phyloP scores from a whole-genome alignment of 352 stramenopile species.

The Thraustochytrium sp. region DNA sequence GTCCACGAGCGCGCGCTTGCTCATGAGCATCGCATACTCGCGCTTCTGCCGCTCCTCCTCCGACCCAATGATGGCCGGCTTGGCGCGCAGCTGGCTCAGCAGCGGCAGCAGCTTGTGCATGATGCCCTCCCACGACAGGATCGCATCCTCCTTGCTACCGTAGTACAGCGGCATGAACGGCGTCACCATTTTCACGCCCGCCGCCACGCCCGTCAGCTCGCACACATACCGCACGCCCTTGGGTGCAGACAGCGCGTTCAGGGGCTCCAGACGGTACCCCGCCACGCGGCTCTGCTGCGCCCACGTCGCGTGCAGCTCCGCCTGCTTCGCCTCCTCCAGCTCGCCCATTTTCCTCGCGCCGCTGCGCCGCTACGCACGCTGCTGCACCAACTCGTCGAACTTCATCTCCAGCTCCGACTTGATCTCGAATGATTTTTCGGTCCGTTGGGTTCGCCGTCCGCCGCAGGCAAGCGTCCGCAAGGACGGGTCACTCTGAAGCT shows the following conservation, averaged over 20 bases:
- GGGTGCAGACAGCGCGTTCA: slow-evolving; percentile 50
- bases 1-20: slow-evolving; percentile 59
- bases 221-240: slow-evolving; percentile 49
- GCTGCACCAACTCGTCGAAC: too few relatives aligned
- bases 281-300: neutral
- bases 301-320: slow-evolving; percentile 8
- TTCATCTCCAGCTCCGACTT: too few relatives aligned
- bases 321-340: neutral
- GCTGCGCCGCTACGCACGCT: too few relatives aligned
- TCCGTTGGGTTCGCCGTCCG: too few relatives aligned
- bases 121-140: slow-evolving; percentile 59
- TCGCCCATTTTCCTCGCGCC: too few relatives aligned
- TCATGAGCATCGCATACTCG: slow-evolving; percentile 59
- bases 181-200: slow-evolving; percentile 49
- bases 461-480: too few relatives aligned
- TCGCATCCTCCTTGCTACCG: slow-evolving; percentile 55
- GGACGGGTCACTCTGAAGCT: too few relatives aligned
- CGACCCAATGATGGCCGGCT: slow-evolving; percentile 53
- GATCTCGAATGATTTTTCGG: too few relatives aligned
- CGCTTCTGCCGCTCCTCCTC: slow-evolving; percentile 57
- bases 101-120: slow-evolving; percentile 60
- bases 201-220: slow-evolving; percentile 52
- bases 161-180: slow-evolving; percentile 55
- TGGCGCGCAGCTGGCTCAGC: slow-evolving; percentile 53
- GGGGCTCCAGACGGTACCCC: slow-evolving; percentile 44